A percentile compares a stretch with the other conserved stretches of the same genome.
Evolutionary conservation across 2,329 filamentous ascomycete species (phyloP).

Genomic region (Ceratocystis alfenasii): DNA sequence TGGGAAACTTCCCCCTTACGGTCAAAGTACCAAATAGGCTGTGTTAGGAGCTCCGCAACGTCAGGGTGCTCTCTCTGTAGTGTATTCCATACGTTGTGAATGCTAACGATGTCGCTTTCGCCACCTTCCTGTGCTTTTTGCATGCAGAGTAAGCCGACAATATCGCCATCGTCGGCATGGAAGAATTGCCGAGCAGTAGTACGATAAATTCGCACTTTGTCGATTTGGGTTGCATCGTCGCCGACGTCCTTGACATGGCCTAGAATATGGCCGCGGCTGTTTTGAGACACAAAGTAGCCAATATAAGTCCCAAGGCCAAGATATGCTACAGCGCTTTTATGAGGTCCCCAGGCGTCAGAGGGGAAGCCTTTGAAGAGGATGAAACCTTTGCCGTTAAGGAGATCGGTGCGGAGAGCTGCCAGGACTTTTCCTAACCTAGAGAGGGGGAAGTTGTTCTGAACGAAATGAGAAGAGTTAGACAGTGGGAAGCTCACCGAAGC

Average conservation of each 20-base stretch:
- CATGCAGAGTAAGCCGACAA: slow-evolving; percentile 74
- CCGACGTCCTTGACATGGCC: slow-evolving; percentile 84
- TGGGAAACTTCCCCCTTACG: slow-evolving; percentile 70
- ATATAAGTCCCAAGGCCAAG: slow-evolving; percentile 79
- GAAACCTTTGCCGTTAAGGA: slow-evolving; percentile 74
- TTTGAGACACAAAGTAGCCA: slow-evolving; percentile 80
- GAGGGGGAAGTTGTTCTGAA: slow-evolving; percentile 35
- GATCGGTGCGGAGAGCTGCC: slow-evolving; percentile 31
- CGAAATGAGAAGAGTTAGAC: not conserved
- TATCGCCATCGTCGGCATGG: slow-evolving; percentile 69
- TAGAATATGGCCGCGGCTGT: slow-evolving; percentile 71
- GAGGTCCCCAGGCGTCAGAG: slow-evolving; percentile 59
- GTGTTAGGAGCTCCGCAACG: slow-evolving; percentile 60
- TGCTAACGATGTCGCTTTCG: slow-evolving; percentile 68
- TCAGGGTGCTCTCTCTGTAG: slow-evolving; percentile 65
- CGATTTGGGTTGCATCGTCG: slow-evolving; percentile 63
- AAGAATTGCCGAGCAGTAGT: slow-evolving; percentile 51
- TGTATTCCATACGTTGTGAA: slow-evolving; percentile 71
- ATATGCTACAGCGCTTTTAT: slow-evolving; percentile 77
- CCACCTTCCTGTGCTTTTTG: slow-evolving; percentile 67
- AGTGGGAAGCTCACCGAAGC: not conserved
- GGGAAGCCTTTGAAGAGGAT: slow-evolving; percentile 81
- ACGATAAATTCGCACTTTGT: slow-evolving; percentile 80
- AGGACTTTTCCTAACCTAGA: slow-evolving; percentile 33
- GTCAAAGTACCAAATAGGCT: slow-evolving; percentile 85